Percentiles rank a stretch among this genome's conserved stretches.
Conservation (phyloP, 1,284 basidiomycete species). For the Cryptococcus depauperatus region DNA sequence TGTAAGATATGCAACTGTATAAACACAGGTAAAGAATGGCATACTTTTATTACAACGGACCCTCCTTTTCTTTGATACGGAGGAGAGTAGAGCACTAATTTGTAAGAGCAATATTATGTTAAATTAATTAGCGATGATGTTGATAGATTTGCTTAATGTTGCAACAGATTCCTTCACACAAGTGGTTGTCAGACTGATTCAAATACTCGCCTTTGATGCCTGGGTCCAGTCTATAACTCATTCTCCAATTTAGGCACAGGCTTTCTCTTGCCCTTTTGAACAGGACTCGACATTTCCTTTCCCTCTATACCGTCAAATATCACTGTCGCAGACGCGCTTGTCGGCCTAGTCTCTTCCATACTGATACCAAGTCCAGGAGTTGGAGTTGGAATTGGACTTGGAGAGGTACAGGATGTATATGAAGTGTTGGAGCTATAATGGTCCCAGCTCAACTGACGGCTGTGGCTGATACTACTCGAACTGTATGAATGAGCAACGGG, state of each 20-base stretch:
- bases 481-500: too few relatives aligned
- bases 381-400: not conserved
- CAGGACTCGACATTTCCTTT: not conserved
- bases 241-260: constrained; percentile 14
- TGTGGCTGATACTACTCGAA: not conserved
- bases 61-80: too few relatives aligned
- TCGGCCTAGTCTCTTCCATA: not conserved
- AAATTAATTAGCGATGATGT: not conserved
- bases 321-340: not conserved
- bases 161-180: too few relatives aligned
- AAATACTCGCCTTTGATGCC: too few relatives aligned
- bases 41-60: not conserved
- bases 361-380: constrained; percentile 1
- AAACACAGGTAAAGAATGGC: not conserved
- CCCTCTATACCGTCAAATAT: constrained; percentile 4
- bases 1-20: not conserved
- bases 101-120: not conserved
- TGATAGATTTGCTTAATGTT: too few relatives aligned
- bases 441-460: constrained; percentile 8
- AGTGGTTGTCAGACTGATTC: too few relatives aligned
- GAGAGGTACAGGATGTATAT: constrained; percentile 5
- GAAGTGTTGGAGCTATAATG: constrained; percentile 1
- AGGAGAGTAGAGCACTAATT: not conserved
- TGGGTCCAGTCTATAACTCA: too few relatives aligned
- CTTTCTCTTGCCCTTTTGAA: constrained; percentile 14